phyloP scores from a whole-genome alignment of 2,329 filamentous ascomycete species.

The Magnaporthiopsis poae region DNA sequence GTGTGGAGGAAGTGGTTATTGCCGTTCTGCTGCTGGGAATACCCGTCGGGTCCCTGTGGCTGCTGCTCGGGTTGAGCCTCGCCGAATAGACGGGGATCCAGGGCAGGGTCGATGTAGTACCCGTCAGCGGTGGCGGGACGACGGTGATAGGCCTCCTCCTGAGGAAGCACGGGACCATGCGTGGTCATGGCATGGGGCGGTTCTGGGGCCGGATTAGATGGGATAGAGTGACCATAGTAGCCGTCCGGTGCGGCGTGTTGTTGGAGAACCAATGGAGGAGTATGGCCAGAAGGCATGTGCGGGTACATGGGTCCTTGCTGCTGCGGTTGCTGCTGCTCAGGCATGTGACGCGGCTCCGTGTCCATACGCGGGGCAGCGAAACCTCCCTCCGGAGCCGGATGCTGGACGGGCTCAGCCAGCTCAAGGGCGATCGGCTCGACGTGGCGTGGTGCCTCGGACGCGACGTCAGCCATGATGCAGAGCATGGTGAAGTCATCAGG shows the following conservation, averaged over 20 bases:
- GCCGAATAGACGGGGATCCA: conserved; percentile 16
- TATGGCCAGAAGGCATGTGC: not conserved
- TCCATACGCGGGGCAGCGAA: not conserved
- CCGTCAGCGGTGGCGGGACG: not conserved
- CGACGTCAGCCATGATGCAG: conserved; percentile 7
- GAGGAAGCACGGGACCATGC: not conserved
- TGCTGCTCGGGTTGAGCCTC: conserved; percentile 7
- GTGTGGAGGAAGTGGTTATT: conserved; percentile 11
- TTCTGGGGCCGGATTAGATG: not conserved
- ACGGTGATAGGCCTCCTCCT: not conserved
- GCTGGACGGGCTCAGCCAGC: too few species aligned
- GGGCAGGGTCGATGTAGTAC: not conserved
- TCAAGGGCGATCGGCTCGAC: not conserved
- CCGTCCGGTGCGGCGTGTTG: not conserved
- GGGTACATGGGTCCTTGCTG: not conserved
- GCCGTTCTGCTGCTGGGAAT: conserved; percentile 6
- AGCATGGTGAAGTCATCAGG: not conserved
- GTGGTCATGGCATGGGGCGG: not conserved
- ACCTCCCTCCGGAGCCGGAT: too few species aligned
- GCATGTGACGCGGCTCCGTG: not conserved
- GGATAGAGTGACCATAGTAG: not conserved
- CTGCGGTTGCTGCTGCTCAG: not conserved
- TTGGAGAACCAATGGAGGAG: not conserved
- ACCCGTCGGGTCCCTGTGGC: not conserved
- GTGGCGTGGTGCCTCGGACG: not conserved